Evolutionary conservation across 345 rosid genomes (phyloP), one percentile per base, ranked within the genome.

Genomic region (Sisymbrium irio): DNA sequence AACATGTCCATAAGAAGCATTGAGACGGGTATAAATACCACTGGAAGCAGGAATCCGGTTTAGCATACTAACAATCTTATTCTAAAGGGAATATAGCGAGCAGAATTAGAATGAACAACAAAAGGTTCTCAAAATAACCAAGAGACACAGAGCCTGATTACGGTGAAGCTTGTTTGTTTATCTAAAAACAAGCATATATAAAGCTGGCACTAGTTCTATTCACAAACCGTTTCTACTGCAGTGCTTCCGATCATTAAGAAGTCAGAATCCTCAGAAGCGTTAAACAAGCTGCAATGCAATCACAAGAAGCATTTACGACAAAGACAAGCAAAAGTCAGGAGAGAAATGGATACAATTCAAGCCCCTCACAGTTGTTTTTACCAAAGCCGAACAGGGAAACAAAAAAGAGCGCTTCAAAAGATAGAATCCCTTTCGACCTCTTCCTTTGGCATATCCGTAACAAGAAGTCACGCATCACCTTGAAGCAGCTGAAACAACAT

Each of bases 1-100:
- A 95, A 83, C 99, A 95, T 95, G 79, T 92, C 99, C 81, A 92
- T 55, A 51, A 95, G 92, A 69, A 92, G 96, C 83, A 85, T 87
- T 42, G 97, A 90, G 82, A 90, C 90, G 0, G 99, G 98, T 64
- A 92, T 90, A 61, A 81, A 95, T 80, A 57, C 84, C 84, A 1
- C 96, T 90, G 0, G 90, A 74, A 41, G 88, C 89, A 74, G 94
- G 86, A 71, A 95, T 90, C 7, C 82, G 84, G 70, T 95, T 95
- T 55, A 95, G 87, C 99, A 95, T 95, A 84, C 87, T 85, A 55
- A 89, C 86, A 55, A 95, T 78, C 94, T 85, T 76, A 95, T 68
- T 83, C 96, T 82, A 51, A 95, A 98, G 39, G 99, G 96, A 81
- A 90, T 81, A 64, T 95, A 92, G 33, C 98, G 86, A 67, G 98